Evolutionary conservation across 2,329 filamentous ascomycete genomes (phyloP).

Genomic region (Fusarium piperis): DNA sequence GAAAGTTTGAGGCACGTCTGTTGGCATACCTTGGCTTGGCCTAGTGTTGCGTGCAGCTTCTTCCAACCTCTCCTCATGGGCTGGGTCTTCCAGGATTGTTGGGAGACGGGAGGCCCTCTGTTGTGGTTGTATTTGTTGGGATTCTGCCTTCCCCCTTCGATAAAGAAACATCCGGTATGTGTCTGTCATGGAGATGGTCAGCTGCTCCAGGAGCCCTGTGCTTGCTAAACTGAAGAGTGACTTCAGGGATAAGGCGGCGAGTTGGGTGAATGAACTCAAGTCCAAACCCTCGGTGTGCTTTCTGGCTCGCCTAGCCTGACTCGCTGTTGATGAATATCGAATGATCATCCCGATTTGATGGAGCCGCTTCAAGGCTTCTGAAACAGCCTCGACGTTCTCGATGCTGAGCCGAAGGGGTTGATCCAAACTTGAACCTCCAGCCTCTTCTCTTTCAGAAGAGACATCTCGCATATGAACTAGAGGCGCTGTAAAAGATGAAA

Average conservation of each 20-base stretch:
- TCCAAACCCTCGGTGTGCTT: not conserved
- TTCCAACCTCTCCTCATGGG: not conserved
- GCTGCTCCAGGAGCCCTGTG: not conserved
- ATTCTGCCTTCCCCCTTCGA: not conserved
- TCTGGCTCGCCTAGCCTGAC: not conserved
- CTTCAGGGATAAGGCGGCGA: not conserved
- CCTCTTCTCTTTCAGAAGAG: not conserved
- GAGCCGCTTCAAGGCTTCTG: not conserved
- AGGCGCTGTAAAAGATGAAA: not conserved
- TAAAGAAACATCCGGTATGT: not conserved
- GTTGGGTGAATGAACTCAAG: not conserved
- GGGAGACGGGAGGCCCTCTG: not conserved
- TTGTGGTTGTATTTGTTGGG: not conserved
- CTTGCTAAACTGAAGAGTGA: not conserved
- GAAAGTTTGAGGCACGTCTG: too few species aligned
- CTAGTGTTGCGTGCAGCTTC: too few species aligned
- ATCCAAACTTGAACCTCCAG: too few species aligned
- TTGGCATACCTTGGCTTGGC: too few species aligned
- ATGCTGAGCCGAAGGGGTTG: not conserved
- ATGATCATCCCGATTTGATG: not conserved
- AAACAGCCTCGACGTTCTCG: not conserved
- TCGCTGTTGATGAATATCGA: not conserved
- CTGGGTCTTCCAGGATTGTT: not conserved
- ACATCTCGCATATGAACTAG: not conserved
- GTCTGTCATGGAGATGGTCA: not conserved